phyloP scores from a whole-genome alignment of 75 land plant genomes.

The Azolla pinnata region DNA sequence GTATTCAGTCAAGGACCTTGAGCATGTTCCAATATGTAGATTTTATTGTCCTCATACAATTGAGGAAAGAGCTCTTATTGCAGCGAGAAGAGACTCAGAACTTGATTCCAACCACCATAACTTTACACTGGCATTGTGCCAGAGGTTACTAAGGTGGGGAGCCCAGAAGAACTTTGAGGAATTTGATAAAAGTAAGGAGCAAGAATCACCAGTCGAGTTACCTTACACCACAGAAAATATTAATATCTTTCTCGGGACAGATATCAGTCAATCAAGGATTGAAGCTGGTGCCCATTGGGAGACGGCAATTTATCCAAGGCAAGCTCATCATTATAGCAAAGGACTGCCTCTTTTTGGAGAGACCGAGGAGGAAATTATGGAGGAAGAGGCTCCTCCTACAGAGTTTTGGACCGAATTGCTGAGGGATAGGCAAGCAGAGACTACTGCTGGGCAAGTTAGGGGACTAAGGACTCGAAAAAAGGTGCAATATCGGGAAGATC shows the following conservation, averaged over 20 bases:
- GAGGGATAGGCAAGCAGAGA: slow-evolving; percentile 32
- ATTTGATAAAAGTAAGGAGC: slow-evolving; percentile 17
- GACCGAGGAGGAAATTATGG: slow-evolving; percentile 8
- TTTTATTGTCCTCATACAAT: slow-evolving; percentile 55
- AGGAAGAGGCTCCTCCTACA: slow-evolving; percentile 19
- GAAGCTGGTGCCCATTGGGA: background rate
- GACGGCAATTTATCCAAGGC: background rate
- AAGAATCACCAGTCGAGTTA: background rate
- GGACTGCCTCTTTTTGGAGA: slow-evolving; percentile 28
- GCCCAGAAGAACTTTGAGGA: slow-evolving; percentile 33
- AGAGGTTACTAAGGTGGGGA: slow-evolving; percentile 64
- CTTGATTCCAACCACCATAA: slow-evolving; percentile 32
- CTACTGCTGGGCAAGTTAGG: slow-evolving; percentile 26
- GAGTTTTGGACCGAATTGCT: slow-evolving; percentile 47
- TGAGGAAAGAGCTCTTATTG: slow-evolving; percentile 60
- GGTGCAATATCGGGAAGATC: slow-evolving; percentile 33
- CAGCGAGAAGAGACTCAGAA: slow-evolving; percentile 32
- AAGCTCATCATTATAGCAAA: slow-evolving; percentile 16
- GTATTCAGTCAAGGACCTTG: slow-evolving; percentile 34
- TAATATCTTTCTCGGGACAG: background rate
- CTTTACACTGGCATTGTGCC: slow-evolving; percentile 33
- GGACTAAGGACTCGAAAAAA: slow-evolving; percentile 47
- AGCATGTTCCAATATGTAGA: slow-evolving; percentile 45
- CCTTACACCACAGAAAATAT: background rate
- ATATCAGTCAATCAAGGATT: background rate